Conservation (phyloP, 2,329 filamentous ascomycete genomes). For the Nothophaeocryptopus gaeumannii region DNA sequence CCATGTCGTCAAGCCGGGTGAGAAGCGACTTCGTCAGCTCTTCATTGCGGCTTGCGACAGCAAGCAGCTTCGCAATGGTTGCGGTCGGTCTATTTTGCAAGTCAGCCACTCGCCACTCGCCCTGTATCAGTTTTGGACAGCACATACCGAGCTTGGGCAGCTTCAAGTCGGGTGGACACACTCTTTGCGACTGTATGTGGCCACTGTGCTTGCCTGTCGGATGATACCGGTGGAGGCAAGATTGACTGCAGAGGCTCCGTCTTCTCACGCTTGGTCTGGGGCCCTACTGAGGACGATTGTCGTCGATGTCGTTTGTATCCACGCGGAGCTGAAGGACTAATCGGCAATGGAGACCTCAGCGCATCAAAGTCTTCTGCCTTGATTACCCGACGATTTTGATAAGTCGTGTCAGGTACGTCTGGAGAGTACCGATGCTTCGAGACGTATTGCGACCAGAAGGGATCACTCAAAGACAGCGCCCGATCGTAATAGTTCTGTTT, state of each 20-base stretch:
- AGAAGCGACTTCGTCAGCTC: slow-evolving; percentile 10
- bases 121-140: not conserved
- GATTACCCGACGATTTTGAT: too few relatives aligned
- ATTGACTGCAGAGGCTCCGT: not conserved
- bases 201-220: too few relatives aligned
- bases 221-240: not conserved
- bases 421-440: too few relatives aligned
- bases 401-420: too few relatives aligned
- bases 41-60: slow-evolving; percentile 11
- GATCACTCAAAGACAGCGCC: too few relatives aligned
- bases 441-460: too few relatives aligned
- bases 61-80: slow-evolving; percentile 6
- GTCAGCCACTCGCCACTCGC: not conserved
- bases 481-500: too few relatives aligned
- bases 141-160: not conserved
- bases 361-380: too few relatives aligned
- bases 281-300: too few relatives aligned
- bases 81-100: not conserved
- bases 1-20: slow-evolving; percentile 15
- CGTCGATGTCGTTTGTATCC: too few relatives aligned
- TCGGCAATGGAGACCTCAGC: too few relatives aligned
- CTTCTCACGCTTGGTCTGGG: not conserved
- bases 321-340: too few relatives aligned
- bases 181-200: not conserved
- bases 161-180: not conserved